Evolutionary conservation across 192 early-diverging fungal species (phyloP), one percentile per base, ranked within the genome.

Genomic region (Phycomyces nitens): DNA sequence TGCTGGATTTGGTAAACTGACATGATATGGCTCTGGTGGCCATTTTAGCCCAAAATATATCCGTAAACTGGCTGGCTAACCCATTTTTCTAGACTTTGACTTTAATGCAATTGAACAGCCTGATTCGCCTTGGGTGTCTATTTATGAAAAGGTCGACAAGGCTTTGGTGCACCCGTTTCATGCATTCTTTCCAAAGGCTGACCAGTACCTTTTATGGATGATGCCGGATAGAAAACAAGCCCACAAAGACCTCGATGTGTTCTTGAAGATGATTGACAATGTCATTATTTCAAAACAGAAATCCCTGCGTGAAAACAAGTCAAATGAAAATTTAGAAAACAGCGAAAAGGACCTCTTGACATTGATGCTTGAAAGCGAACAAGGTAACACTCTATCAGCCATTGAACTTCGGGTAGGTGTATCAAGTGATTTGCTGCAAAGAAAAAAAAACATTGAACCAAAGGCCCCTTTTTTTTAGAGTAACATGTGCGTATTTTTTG

Each of bases 291-390:
- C 29, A 16, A 56, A 56, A 8, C 12, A 27, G 2, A 10, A 11
- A 11, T 5, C 9, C 2, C 34, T 56, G 7, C 29, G 7, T 34
- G 29, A 34, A 34, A 34, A 34, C 7, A 34, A 34, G 29, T 34
- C 29, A 34, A 34, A 34, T 7, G 7, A 34, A 34, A 2, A 34
- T 7, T 34, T 34, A 2, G 63, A 54, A 16, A 53, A 68, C 1
- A 47, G 56, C 20, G 72, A 74, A 14, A 65, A 61, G 20, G 72
- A 74, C 42, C 39, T 69, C 24, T 42, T 74, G 5, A 66, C 72
- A 9, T 26, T 74, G 49, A 74, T 74, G 72, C 22, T 74, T 38
- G 63, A 73, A 59, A 60, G 59, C n/a, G 65, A 69, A 20, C 22
- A 22, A 18, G 71, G 64, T 41, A 61, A 40, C 22, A 12, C 56